Evolutionary conservation across 139 green algal genomes (phyloP), one percentile per base, ranked within the genome.

Genomic region (Gonium pectorale): DNA sequence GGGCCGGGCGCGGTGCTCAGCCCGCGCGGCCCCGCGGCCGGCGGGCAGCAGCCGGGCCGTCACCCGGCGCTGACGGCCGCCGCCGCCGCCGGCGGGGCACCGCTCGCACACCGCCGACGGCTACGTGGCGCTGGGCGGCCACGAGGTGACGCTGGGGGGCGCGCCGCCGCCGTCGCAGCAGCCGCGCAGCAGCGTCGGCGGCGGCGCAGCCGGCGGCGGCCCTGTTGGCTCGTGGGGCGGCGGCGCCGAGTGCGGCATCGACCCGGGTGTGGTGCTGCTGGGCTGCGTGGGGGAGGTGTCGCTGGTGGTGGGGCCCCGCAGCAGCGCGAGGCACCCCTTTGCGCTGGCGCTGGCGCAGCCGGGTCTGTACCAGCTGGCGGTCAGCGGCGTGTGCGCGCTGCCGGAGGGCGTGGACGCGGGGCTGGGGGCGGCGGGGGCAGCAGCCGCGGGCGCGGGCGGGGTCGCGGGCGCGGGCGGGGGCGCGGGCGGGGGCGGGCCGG

Each of bases 311-410:
- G 38, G 41, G 24, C 22, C 80, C 2, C 85, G 59, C 59, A 74
- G 41, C 26, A 83, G 41, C 26, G n/a, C 31, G 15, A 33, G 44
- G 9, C 77, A 83, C 2, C 41, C 62, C 31, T n/a, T 89, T 29
- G 60, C 35, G 44, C 13, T 86, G 2, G 63, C 70, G 38, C 71
- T 83, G 13, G 54, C 43, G 35, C 68, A 78, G 44, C 68, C 85
- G 7, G 85, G 85, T 37, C 37, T 89, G 24, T 89, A 89, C 68
- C 78, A 86, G 85, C 35, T 89, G 78, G 66, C n/a, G 40, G 74
- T 80, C 35, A 56, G 49, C 56, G 54, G 81, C 22, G 81, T 86
- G 38, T 38, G 22, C 2, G 77, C 29, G 31, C 6, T 83, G 24
- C 77, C 74, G 40, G 33, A 72, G 29, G 74, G 59, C 2, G 59